Evolutionary conservation across 2,329 filamentous ascomycete genomes (phyloP).

Genomic region (Tolypocladium nubicola): DNA sequence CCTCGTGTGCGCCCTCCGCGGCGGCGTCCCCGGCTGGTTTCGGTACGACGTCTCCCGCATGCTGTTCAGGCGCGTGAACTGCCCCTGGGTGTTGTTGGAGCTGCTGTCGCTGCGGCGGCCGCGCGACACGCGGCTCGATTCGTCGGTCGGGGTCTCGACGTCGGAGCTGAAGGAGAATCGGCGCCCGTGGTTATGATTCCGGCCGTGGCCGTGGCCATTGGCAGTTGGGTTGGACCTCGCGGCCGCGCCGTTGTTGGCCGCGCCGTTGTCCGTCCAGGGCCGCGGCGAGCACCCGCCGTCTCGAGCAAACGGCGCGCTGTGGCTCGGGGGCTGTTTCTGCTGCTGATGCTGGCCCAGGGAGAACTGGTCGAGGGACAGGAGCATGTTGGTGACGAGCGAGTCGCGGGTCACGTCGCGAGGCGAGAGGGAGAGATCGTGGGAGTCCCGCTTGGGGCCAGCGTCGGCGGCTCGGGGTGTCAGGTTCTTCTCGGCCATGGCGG

Average conservation of each 20-base stretch:
- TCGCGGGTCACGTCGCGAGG: constrained; percentile 70
- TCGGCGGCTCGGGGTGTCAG: constrained; percentile 6
- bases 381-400: constrained; percentile 92
- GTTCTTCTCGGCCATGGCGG: constrained; percentile 17
- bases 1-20: constrained; percentile 35
- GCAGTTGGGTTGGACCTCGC: background rate
- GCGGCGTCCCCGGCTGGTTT: constrained; percentile 27
- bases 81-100: constrained; percentile 58
- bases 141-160: constrained; percentile 45
- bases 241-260: background rate
- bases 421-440: constrained; percentile 77
- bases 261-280: background rate
- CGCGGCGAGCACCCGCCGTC: constrained; percentile 9
- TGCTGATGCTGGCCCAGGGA: constrained; percentile 35
- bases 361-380: constrained; percentile 83
- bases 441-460: constrained; percentile 40
- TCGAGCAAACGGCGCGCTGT: constrained; percentile 2
- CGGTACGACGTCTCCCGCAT: constrained; percentile 36
- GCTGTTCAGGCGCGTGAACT: constrained; percentile 52
- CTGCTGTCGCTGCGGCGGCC: constrained; percentile 71
- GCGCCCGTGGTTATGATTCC: constrained; percentile 11
- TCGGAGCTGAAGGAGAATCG: constrained; percentile 52
- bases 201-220: background rate
- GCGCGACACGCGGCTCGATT: constrained; percentile 42
- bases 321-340: background rate